Evolutionary conservation across 176 grass and related monocot species (phyloP), one percentile per base, ranked within the genome.

Genomic region (Thalia dealbata): DNA sequence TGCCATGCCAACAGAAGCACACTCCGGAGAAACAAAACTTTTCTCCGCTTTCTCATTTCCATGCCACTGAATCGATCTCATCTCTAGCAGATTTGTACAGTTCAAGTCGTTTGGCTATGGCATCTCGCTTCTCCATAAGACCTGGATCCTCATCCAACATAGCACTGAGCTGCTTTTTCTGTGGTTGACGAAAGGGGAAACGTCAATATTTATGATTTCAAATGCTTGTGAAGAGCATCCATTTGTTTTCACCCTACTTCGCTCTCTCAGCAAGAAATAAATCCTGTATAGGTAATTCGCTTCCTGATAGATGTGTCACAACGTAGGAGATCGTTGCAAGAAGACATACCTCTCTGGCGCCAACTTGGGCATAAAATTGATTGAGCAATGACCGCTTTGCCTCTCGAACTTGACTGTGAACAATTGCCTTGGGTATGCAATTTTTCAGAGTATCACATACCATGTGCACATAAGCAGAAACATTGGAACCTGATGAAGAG

Each of bases 371-470:
- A 66, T 96, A 96, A 72, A 96, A 96, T 52, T 84, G 61, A 27
- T 88, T 92, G 64, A 96, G 82, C 76, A 96, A 78, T 23, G 78
- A 82, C 3, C 93, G 78, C 69, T 92, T 96, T 71, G 93, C 93
- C 84, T 96, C 93, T 30, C 81, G 85, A 70, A 96, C 93, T 85
- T 96, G 93, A 69, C 89, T 90, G 55, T 92, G 82, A 61, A 96
- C 93, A 73, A 86, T 89, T 51, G 93, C 77, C 72, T 96, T 96
- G 21, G 93, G 93, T 52, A 96, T 92, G 70, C 87, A 84, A 86
- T 96, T 96, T 81, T 78, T 96, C 71, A 96, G 74, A 1, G 89
- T 88, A 69, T 86, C 89, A 38, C 89, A 91, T 70, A 96, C 87
- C 93, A 96, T 96, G 64, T 78, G 81, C 81, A 96, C 88, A 60